phyloP scores from a whole-genome alignment of 164 flowering plant genomes.

The Saururus chinensis region DNA sequence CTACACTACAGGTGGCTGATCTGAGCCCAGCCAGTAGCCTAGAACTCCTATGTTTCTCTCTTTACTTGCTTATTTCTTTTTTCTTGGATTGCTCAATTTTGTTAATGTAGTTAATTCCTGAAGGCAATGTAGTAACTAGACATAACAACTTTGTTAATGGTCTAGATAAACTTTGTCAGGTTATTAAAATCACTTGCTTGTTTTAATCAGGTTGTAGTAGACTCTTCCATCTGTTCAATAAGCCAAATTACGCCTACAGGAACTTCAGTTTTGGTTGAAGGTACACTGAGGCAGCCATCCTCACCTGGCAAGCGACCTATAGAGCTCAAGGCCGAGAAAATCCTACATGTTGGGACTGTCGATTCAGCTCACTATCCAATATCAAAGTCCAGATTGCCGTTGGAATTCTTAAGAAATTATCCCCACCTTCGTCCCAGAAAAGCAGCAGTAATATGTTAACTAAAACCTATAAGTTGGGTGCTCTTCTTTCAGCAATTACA shows the following conservation, averaged over 20 bases:
- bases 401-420: slow-evolving; percentile 39
- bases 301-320: slow-evolving; percentile 34
- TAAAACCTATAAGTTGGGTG: neutral
- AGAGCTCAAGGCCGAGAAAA: slow-evolving; percentile 59
- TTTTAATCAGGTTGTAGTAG: slow-evolving; percentile 54
- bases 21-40: too few relatives aligned
- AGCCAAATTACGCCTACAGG: slow-evolving; percentile 44
- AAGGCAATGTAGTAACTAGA: too few relatives aligned
- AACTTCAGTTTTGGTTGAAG: slow-evolving; percentile 76
- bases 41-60: too few relatives aligned
- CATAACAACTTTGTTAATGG: neutral
- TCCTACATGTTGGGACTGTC: slow-evolving; percentile 66
- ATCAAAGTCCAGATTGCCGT: slow-evolving; percentile 50
- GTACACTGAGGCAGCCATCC: slow-evolving; percentile 37
- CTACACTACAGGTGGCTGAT: too few relatives aligned
- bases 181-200: neutral
- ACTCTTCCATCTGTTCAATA: slow-evolving; percentile 38
- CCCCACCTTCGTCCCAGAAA: slow-evolving; percentile 76
- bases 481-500: neutral
- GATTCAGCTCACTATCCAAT: slow-evolving; percentile 54
- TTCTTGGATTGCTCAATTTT: too few relatives aligned
- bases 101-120: too few relatives aligned
- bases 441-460: slow-evolving; percentile 41
- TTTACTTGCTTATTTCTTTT: too few relatives aligned
- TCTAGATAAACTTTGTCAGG: neutral